A percentile compares a stretch with the other conserved stretches of the same genome.
These are phyloP conservation scores for Jatropha multifida DNA, from an alignment of 441 rosid genomes.

Conservation along the genomic window DNA sequence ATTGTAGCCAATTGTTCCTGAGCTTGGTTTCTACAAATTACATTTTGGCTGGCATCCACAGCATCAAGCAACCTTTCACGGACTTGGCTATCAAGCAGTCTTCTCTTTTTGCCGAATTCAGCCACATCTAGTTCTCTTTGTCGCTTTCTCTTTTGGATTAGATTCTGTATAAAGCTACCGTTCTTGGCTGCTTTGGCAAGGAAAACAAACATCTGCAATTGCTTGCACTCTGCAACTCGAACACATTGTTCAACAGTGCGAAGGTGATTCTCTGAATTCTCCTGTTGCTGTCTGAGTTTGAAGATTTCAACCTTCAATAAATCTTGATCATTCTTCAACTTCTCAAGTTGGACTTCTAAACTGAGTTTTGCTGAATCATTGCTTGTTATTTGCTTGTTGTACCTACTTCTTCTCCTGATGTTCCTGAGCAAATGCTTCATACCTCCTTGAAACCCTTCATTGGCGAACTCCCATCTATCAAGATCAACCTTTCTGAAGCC, in stretches of 20 bases:
- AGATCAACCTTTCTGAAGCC: conserved; percentile 73
- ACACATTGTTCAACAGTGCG: conserved; percentile 41
- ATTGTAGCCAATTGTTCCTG: conserved; percentile 32
- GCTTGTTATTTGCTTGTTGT: conserved; percentile 25
- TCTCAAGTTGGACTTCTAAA: conserved; percentile 39
- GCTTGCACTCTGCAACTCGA: conserved; percentile 45
- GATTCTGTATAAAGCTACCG: conserved; percentile 41
- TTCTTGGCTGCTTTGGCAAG: conserved; percentile 39
- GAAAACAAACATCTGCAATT: conserved; percentile 52
- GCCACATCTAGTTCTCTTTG: conserved; percentile 37
- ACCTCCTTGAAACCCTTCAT: conserved; percentile 62
- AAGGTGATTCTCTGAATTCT: conserved; percentile 41
- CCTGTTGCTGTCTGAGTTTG: conserved; percentile 43
- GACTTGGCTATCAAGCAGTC: conserved; percentile 37
- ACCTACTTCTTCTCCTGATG: conserved; percentile 61
- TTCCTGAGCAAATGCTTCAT: conserved; percentile 64
- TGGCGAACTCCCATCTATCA: conserved; percentile 74
- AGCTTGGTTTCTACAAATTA: conserved; percentile 27
- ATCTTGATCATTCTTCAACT: conserved; percentile 46
- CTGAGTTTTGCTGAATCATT: conserved; percentile 17
- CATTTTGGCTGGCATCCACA: conserved; percentile 9
- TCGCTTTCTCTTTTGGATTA: conserved; percentile 45
- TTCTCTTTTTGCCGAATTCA: conserved; percentile 40
- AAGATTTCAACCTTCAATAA: conserved; percentile 45
- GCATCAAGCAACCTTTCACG: conserved; percentile 24